Percentiles rank a stretch among this genome's conserved stretches.
Evolutionary conservation across 1,284 basidiomycete genomes (phyloP).

Genomic region (Moesziomyces antarcticus): DNA sequence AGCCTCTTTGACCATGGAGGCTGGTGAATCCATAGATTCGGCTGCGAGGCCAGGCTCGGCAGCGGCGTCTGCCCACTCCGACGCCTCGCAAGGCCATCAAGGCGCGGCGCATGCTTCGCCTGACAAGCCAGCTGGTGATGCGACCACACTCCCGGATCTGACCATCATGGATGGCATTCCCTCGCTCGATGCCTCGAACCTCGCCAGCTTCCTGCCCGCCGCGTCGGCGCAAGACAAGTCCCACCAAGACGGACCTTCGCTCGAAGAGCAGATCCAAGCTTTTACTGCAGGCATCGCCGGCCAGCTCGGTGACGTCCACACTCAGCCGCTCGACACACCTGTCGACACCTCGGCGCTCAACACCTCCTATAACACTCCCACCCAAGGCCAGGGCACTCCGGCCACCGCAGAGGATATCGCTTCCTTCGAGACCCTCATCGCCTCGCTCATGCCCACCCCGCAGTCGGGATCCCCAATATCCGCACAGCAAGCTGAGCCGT

Average conservation of each 20-base stretch:
- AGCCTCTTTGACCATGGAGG: conserved; percentile 33
- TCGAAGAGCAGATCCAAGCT: conserved; percentile 42
- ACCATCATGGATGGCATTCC: conserved; percentile 40
- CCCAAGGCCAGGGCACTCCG: conserved; percentile 38
- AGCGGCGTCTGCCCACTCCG: conserved; percentile 1
- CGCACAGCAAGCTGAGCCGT: not conserved
- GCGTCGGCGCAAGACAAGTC: conserved; percentile 8
- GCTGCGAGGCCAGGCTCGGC: conserved; percentile 2
- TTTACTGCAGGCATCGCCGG: conserved; percentile 37
- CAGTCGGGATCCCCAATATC: conserved; percentile 23
- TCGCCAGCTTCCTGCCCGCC: conserved; percentile 24
- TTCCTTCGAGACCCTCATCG: conserved; percentile 42
- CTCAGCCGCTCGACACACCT: conserved; percentile 20
- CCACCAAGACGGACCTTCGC: conserved; percentile 8
- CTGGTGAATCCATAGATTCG: conserved; percentile 45
- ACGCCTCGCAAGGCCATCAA: conserved; percentile 3
- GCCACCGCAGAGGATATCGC: conserved; percentile 41
- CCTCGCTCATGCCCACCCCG: conserved; percentile 47
- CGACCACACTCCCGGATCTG: conserved; percentile 8
- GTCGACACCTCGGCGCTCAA: conserved; percentile 18
- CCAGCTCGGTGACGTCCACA: conserved; percentile 13
- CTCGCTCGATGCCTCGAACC: conserved; percentile 24
- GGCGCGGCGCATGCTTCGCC: not conserved
- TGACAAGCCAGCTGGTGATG: not conserved
- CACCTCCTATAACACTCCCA: conserved; percentile 30